A percentile compares a stretch with the other conserved stretches of the same genome.
These are phyloP conservation scores for Chaetomiaceae sp. DNA, from an alignment of 2,329 filamentous ascomycete species.

Conservation along the genomic window DNA sequence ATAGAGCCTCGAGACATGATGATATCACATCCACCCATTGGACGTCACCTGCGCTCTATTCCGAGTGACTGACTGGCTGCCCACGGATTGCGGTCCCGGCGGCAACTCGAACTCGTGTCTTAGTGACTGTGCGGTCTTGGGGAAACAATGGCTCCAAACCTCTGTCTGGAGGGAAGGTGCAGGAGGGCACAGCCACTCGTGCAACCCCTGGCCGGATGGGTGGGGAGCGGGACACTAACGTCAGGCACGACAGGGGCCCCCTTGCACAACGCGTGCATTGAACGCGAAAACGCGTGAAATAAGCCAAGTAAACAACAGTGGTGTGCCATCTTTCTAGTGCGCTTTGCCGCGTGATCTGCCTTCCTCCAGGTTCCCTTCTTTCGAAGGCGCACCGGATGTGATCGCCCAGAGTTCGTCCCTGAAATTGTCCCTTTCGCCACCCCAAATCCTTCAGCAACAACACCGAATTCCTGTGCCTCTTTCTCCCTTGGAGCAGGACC, in stretches of 20 bases:
- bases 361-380: conserved; percentile 6
- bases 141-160: conserved; percentile 6
- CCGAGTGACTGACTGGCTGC: too few species aligned
- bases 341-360: conserved; percentile 19
- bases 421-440: background rate
- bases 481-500: background rate
- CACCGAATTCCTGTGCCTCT: conserved; percentile 6
- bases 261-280: conserved; percentile 21
- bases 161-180: conserved; percentile 1
- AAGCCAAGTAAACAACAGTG: conserved; percentile 24
- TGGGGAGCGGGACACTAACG: conserved; percentile 19
- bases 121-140: too few species aligned
- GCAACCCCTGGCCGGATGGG: conserved; percentile 17
- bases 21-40: conserved; percentile 2
- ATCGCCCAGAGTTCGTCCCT: conserved; percentile 4
- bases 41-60: background rate
- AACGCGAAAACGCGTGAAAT: conserved; percentile 26
- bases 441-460: background rate
- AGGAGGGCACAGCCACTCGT: conserved; percentile 17
- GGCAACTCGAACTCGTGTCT: background rate
- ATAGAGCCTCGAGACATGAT: background rate
- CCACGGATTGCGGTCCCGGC: background rate
- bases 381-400: conserved; percentile 11
- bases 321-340: conserved; percentile 20
- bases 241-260: conserved; percentile 21